Conservation (phyloP, 176 grass and related monocot species). For the Alloteropsis semialata region DNA sequence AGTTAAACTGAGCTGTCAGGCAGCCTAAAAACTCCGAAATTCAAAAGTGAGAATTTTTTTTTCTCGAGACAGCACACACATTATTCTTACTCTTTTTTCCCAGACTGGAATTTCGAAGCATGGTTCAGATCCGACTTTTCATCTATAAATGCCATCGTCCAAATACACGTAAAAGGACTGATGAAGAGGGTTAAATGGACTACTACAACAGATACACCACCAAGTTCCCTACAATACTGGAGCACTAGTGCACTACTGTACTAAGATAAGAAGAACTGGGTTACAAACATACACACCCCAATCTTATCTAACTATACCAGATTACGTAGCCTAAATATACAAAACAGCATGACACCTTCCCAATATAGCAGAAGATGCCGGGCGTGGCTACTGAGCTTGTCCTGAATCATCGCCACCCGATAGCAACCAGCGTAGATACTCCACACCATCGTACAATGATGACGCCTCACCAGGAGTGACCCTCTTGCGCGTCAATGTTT, state of each 20-base stretch:
- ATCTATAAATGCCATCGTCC: no score
- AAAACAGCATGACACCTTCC: conserved; percentile 2
- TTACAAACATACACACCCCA: neutral
- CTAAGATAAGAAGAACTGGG: neutral
- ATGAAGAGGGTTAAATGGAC: no score
- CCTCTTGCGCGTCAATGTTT: conserved; percentile 48
- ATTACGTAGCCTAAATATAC: neutral
- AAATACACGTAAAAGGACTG: no score
- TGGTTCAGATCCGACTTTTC: no score
- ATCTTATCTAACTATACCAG: neutral
- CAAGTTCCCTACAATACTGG: no score
- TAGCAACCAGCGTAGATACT: conserved; percentile 51
- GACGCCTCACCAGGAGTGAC: conserved; percentile 26
- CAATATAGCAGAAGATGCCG: neutral
- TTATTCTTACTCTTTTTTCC: no score
- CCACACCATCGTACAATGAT: conserved; percentile 8
- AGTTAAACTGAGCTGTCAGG: no score
- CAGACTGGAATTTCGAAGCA: no score
- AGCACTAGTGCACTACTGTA: neutral
- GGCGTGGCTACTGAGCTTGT: neutral
- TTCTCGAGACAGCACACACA: no score
- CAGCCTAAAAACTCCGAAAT: no score
- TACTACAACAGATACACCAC: no score
- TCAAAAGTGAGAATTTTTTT: no score
- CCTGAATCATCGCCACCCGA: neutral